Evolutionary conservation across 176 grass and related monocot genomes (phyloP).

Genomic region (Paspalum notatum): DNA sequence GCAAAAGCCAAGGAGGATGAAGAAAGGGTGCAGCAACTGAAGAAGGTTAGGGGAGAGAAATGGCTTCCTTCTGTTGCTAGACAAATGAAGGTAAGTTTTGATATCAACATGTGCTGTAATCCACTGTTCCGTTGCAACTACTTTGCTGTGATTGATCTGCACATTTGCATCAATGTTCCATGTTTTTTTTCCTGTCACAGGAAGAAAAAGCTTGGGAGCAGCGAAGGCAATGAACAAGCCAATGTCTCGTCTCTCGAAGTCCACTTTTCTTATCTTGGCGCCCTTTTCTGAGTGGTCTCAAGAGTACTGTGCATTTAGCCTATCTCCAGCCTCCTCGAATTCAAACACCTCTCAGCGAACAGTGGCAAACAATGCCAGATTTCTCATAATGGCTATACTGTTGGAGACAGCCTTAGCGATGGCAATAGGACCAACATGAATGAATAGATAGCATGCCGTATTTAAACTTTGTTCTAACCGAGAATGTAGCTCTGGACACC

Average conservation of each 20-base stretch:
- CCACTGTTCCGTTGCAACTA: not conserved
- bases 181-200: slow-evolving; percentile 20
- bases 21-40: slow-evolving; percentile 75
- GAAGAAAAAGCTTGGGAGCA: slow-evolving; percentile 47
- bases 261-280: not conserved
- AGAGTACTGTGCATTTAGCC: not conserved
- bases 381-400: too few relatives aligned
- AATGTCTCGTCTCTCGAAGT: not conserved
- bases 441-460: not conserved
- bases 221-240: not conserved
- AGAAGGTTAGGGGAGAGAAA: slow-evolving; percentile 88
- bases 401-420: too few relatives aligned
- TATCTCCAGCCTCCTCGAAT: too few relatives aligned
- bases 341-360: too few relatives aligned
- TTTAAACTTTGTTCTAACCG: slow-evolving; percentile 1
- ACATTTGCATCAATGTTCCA: not conserved
- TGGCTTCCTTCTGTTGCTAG: slow-evolving; percentile 97
- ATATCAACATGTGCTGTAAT: not conserved
- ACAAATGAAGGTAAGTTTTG: slow-evolving; percentile 65
- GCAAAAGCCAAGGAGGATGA: slow-evolving; percentile 77
- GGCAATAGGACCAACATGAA: not conserved
- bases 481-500: slow-evolving; percentile 10
- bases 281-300: not conserved
- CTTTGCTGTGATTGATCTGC: slow-evolving; percentile 5
- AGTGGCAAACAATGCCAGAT: too few relatives aligned